A percentile compares a stretch with the other conserved stretches of the same genome.
These are phyloP conservation scores for Casuarina cunninghamiana DNA, from an alignment of 306 rosid genomes.

Conservation along the genomic window DNA sequence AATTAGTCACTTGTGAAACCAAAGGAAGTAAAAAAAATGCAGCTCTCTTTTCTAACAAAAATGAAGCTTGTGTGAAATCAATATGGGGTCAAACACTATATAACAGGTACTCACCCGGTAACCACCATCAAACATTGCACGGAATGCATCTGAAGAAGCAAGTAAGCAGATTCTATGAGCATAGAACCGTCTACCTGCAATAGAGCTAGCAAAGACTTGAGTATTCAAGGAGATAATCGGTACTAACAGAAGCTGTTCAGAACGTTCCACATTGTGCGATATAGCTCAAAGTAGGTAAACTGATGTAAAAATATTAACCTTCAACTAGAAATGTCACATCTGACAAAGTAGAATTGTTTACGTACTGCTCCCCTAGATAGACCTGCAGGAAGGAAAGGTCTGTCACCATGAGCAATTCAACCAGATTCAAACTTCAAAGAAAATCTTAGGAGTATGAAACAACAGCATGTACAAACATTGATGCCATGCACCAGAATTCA, in stretches of 20 bases:
- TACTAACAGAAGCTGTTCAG: conserved; percentile 1
- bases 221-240: not conserved
- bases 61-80: conserved; percentile 3
- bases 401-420: conserved; percentile 11
- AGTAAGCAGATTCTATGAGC: conserved; percentile 97
- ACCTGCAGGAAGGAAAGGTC: conserved; percentile 64
- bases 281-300: conserved; percentile 18
- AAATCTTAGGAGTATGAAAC: not conserved
- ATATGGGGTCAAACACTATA: not conserved
- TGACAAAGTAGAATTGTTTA: conserved; percentile 76
- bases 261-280: not conserved
- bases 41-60: not conserved
- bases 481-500: not conserved
- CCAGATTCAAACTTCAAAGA: conserved; percentile 16
- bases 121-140: conserved; percentile 99
- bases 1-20: conserved; percentile 21
- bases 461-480: not conserved
- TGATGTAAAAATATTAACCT: conserved; percentile 51
- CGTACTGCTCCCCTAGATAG: conserved; percentile 88
- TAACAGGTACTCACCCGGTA: conserved; percentile 71
- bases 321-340: conserved; percentile 95
- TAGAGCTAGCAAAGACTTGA: conserved; percentile 19
- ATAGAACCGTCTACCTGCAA: conserved; percentile 86
- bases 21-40: conserved; percentile 6
- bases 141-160: conserved; percentile 97